Base-by-base conservation (phyloP, 129 eudicot species). In the Scalesia atractyloides region DNA sequence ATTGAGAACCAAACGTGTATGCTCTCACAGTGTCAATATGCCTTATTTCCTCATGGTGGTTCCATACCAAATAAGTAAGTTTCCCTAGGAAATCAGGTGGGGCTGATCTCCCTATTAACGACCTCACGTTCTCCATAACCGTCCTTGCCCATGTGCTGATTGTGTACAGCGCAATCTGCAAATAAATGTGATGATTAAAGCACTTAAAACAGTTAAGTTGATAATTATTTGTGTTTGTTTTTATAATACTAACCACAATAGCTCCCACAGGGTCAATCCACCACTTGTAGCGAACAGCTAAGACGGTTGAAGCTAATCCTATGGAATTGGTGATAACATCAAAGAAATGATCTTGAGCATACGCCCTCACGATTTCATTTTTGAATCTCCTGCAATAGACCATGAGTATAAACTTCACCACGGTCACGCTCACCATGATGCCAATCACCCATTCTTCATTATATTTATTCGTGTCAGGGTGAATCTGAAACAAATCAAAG, bases 251-350 rank as follows among this genome's bases (percentile, higher is more conserved):
- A 47, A 91, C 97, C 5, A 86, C 48, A 39, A 93, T 90, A 61
- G 98, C 98, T 17, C 98, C 98, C 1, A 83, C 22, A 1, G 98
- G 98, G 87, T 93, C 98, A 61, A 93, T 93, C 98, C 98, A 93
- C 98, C 98, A 93, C 73, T 61, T 47, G 82, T 36, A 89, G 6
- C 73, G 88, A 44, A 93, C 72, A 9, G 98, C 97, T 50, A 93
- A 80, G 59, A 90, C 84, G 17, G 98, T 89, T 19, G 98, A 69
- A 62, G 64, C 87, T 64, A 93, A 76, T 33, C 97, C 98, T 54
- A 93, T 72, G 5, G 96, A 90, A 85, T 93, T 93, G 61, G 98
- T 93, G 66, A 93, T 44, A 49, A 90, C 97, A 49, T 93, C 98
- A 61, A 93, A 93, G 11, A 87, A 79, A 79, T 93, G 98, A 74